Evolutionary conservation across 1,284 basidiomycete genomes (phyloP).

Genomic region (Athelia psychrophila): DNA sequence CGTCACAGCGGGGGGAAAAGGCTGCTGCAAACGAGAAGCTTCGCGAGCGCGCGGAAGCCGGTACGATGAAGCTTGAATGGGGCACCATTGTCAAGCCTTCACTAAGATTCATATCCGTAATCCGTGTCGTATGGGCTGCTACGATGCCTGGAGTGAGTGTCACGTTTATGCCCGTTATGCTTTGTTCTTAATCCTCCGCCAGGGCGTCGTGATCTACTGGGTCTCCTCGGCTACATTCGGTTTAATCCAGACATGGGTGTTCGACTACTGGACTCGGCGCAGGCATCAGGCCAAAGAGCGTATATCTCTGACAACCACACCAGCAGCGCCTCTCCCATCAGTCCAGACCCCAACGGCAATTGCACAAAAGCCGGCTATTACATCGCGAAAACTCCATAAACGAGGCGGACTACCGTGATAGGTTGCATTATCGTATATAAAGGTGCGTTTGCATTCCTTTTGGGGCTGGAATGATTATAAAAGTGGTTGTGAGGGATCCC

Average conservation of each 20-base stretch:
- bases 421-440: too few species aligned
- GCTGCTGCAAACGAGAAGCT: neutral
- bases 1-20: constrained; percentile 45
- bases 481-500: constrained; percentile 72
- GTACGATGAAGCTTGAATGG: neutral
- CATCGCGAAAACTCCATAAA: constrained; percentile 5
- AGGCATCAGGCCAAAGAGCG: constrained; percentile 20
- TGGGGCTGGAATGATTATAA: constrained; percentile 53
- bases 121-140: constrained; percentile 74
- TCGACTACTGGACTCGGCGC: constrained; percentile 58
- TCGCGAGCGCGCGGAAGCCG: neutral
- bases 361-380: too few species aligned
- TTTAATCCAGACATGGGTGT: constrained; percentile 72
- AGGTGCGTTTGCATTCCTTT: too few species aligned
- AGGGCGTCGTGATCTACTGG: constrained; percentile 86
- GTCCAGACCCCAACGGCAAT: neutral
- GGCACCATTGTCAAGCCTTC: constrained; percentile 58
- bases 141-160: constrained; percentile 73
- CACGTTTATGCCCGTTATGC: constrained; percentile 1
- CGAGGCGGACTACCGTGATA: neutral
- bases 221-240: constrained; percentile 80
- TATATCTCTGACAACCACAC: neutral
- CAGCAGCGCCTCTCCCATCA: neutral
- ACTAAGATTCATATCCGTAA: constrained; percentile 62
- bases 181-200: constrained; percentile 10